A percentile compares a stretch with the other conserved stretches of the same genome.
Evolutionary conservation across 2,329 filamentous ascomycete genomes (phyloP).

Genomic region (Blumeria hordei): DNA sequence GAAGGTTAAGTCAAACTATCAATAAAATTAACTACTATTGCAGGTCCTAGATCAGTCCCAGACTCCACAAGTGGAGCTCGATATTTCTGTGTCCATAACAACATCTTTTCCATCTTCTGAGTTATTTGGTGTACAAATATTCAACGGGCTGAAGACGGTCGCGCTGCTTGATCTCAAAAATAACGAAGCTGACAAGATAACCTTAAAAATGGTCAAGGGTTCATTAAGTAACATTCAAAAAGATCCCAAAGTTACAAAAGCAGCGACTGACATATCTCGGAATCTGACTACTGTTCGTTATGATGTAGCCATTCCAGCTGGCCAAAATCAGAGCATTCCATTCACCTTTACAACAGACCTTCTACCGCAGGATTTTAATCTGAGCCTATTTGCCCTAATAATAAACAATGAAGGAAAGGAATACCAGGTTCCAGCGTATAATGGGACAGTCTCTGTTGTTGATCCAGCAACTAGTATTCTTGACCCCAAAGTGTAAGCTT

Average conservation of each 20-base stretch:
- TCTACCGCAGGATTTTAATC: constrained; percentile 67
- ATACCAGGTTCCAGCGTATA: constrained; percentile 59
- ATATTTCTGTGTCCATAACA: constrained; percentile 22
- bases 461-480: constrained; percentile 80
- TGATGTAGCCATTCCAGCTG: constrained; percentile 47
- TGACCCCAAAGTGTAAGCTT: constrained; percentile 74
- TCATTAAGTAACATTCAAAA: constrained; percentile 35
- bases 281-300: constrained; percentile 67
- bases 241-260: constrained; percentile 24
- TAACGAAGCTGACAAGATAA: constrained; percentile 52
- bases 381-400: constrained; percentile 57
- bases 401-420: constrained; percentile 38
- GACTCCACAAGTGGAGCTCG: neutral
- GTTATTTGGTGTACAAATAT: constrained; percentile 82
- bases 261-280: constrained; percentile 37
- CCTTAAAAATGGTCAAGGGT: constrained; percentile 53
- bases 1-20: too few relatives aligned
- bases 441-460: constrained; percentile 64
- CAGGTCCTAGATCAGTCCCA: neutral
- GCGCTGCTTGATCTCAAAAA: constrained; percentile 67
- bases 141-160: constrained; percentile 74
- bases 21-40: neutral
- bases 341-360: constrained; percentile 79
- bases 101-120: constrained; percentile 38
- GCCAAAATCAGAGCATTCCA: constrained; percentile 50